phyloP scores from a whole-genome alignment of 2,329 filamentous ascomycete genomes.

The Claviceps maximensis region DNA sequence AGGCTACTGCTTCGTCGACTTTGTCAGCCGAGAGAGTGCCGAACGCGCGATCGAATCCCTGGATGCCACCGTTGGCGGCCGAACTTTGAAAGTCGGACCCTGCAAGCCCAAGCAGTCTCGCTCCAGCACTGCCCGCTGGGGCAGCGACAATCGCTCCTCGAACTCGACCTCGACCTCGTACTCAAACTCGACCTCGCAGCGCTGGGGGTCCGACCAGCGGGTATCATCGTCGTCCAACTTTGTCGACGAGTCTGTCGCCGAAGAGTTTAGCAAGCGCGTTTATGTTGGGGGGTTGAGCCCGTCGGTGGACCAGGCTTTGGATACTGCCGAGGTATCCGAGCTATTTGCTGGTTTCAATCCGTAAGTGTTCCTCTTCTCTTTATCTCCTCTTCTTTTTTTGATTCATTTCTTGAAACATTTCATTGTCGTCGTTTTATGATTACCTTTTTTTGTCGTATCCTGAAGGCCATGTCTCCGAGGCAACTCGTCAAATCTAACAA shows the following conservation, averaged over 20 bases:
- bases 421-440: no score
- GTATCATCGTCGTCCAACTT: not conserved
- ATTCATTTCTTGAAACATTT: no score
- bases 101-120: slow-evolving; percentile 40
- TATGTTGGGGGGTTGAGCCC: slow-evolving; percentile 37
- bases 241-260: not conserved
- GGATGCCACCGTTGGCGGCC: slow-evolving; percentile 39
- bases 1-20: slow-evolving; percentile 57
- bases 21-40: slow-evolving; percentile 42
- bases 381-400: not conserved
- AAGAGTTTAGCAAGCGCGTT: slow-evolving; percentile 21
- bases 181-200: slow-evolving; percentile 16
- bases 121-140: slow-evolving; percentile 1
- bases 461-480: no score
- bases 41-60: slow-evolving; percentile 38
- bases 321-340: slow-evolving; percentile 30
- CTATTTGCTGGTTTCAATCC: slow-evolving; percentile 32
- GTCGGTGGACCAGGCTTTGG: slow-evolving; percentile 34
- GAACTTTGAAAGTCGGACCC: slow-evolving; percentile 50
- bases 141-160: slow-evolving; percentile 2
- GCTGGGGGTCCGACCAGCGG: slow-evolving; percentile 25
- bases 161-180: no score
- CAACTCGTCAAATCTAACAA: not conserved
- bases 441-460: no score
- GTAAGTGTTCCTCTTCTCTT: slow-evolving; percentile 11